Conservation (phyloP, 1,139 yeast genomes). For the Pichia sp. region DNA sequence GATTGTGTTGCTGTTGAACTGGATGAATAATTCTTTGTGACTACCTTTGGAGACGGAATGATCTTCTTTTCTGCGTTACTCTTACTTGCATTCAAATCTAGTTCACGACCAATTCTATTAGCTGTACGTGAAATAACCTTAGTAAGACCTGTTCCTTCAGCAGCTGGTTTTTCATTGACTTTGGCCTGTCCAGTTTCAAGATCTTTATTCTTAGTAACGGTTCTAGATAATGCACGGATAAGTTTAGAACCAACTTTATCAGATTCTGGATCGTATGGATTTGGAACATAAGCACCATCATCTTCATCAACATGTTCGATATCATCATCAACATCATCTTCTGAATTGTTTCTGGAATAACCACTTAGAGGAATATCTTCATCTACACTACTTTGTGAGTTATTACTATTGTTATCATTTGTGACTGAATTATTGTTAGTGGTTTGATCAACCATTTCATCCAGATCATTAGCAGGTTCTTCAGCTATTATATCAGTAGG, state of each 20-base stretch:
- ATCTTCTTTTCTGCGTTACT: not conserved
- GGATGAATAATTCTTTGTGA: not conserved
- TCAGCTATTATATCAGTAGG: slow-evolving; percentile 13
- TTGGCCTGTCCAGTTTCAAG: slow-evolving; percentile 28
- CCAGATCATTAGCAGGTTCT: slow-evolving; percentile 14
- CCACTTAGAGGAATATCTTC: slow-evolving; percentile 6
- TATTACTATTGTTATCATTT: slow-evolving; percentile 4
- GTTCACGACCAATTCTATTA: slow-evolving; percentile 1
- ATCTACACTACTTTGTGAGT: slow-evolving; percentile 5
- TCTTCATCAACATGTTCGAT: slow-evolving; percentile 3
- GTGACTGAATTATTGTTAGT: not conserved
- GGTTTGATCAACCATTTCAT: slow-evolving; percentile 13
- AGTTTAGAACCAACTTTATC: slow-evolving; percentile 31
- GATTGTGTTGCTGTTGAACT: not conserved
- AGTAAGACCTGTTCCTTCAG: not conserved
- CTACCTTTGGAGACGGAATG: not conserved
- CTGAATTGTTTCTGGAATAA: not conserved
- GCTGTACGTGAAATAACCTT: slow-evolving; percentile 9
- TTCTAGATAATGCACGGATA: slow-evolving; percentile 30
- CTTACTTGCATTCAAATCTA: not conserved
- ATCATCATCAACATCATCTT: slow-evolving; percentile 7
- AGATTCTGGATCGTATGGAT: slow-evolving; percentile 28
- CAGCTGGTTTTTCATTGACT: not conserved
- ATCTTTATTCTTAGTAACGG: slow-evolving; percentile 19
- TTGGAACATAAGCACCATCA: slow-evolving; percentile 11